Evolutionary conservation across 2,329 filamentous ascomycete species (phyloP).

Genomic region (Botryotinia convoluta): DNA sequence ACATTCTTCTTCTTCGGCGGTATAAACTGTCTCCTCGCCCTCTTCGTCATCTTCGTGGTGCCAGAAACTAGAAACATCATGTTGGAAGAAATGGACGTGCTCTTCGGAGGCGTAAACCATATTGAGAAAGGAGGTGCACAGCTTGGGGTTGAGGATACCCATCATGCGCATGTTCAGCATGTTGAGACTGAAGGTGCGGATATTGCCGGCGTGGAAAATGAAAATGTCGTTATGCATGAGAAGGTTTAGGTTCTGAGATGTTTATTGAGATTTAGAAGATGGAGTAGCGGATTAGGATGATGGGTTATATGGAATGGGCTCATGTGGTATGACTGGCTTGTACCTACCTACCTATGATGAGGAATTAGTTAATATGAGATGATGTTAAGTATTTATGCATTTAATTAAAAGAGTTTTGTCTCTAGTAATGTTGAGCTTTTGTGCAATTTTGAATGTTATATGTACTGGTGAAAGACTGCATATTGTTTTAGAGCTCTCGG

Average conservation of each 20-base stretch:
- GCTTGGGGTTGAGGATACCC: conserved; percentile 31
- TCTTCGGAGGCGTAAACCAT: conserved; percentile 46
- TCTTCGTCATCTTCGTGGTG: conserved; percentile 51
- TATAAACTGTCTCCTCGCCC: conserved; percentile 46
- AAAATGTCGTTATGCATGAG: not conserved
- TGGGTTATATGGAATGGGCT: not conserved
- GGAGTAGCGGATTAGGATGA: not conserved
- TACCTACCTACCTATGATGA: not conserved
- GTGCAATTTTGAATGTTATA: not conserved
- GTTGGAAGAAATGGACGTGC: conserved; percentile 54
- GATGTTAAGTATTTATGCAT: not conserved
- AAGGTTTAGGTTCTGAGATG: not conserved
- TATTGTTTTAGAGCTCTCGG: not conserved
- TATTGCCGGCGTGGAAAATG: not conserved
- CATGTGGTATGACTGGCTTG: not conserved
- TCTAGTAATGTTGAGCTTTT: not conserved
- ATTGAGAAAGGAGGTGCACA: conserved; percentile 36
- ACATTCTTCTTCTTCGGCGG: conserved; percentile 52
- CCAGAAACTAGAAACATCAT: conserved; percentile 55
- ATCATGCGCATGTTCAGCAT: conserved; percentile 32
- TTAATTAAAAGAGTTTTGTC: not conserved
- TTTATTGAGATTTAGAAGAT: not conserved
- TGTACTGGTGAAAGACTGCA: not conserved
- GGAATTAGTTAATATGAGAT: not conserved
- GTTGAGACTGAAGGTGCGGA: not conserved